Base-by-base conservation (phyloP, 2,329 filamentous ascomycete species). In the Epichloe sylvatica region DNA sequence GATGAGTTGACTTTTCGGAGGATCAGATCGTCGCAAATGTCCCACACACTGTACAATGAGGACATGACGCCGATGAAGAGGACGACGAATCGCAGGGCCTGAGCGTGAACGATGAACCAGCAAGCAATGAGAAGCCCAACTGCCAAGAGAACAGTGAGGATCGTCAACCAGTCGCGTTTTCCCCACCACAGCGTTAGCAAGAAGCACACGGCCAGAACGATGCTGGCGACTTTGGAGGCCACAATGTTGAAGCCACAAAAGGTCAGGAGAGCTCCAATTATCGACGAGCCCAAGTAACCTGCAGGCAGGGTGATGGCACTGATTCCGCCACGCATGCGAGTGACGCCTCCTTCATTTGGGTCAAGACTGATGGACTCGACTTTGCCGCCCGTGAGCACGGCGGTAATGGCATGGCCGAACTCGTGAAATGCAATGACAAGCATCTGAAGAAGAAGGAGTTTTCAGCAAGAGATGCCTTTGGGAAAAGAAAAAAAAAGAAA, bases 41-140 rank as follows among this genome's bases (percentile, higher is more conserved):
- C 85, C 85, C 85, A 90, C 5, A 86, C 84, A 55, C 81, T 86
- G 65, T 90, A 90, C 1, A 90, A 74, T 2, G 80, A 82, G 6
- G 80, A 84, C 85, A 90, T 89, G 57, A 89, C 84, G 40, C 85
- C 85, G 53, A 90, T 87, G 59, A 90, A 90, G 30, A 90, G 73
- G 47, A 86, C 81, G 47, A 88, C 76, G 60, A 84, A 90, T 52
- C 84, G 72, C 63, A 90, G 65, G 4, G 84, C 76, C 64, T 87
- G 79, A 0, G 83, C 85, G 62, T 89, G 83, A 4, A 75, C 74
- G 59, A 90, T 88, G 64, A 90, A 90, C 85, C 85, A 90, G 61
- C 81, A 86, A 0, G 73, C 85, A 2, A 89, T 70, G 25, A 90
- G 64, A 58, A 90, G 62, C 0, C 81, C 85, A 1, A 89, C 78